Evolutionary conservation across 768 basidiomycete species (phyloP), one percentile per base, ranked within the genome.

Genomic region (Lactifluus volemus): DNA sequence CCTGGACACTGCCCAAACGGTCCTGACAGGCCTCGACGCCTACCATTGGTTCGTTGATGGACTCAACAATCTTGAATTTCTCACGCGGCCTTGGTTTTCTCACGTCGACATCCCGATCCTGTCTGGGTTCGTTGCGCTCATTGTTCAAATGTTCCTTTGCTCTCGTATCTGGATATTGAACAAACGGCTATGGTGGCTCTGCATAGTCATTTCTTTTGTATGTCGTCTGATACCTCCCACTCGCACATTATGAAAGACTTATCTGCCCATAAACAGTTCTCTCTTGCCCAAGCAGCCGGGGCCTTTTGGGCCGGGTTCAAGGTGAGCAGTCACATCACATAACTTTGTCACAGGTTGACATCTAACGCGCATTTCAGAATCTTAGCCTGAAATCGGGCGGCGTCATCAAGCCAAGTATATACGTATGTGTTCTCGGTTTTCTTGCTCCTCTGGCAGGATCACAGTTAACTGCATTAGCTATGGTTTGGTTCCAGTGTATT

Each of bases 151-250:
- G 3, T 60, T 63, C 48, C 60, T 63, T 15, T 47, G 58, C 42
- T 60, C 45, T 47, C 57, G 62, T 21, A 63, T 63, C 41, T 60
- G 57, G 62, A 30, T 3, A 5, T 44, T 63, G 30, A 60, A 52
- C 44, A 53, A 53, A 30, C 58, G 58, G 8, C 12, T 61, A 12
- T 51, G 30, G 52, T 60, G 52, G 58, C 34, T 55, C 25, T 60
- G 50, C 34, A 11, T 49, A 2, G 6, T 53, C n/a, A 45, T 63
- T 21, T 30, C 29, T 19, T 5, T 41, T 41, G 62, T 63, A 32
- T 4, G 62, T 55, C 10, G 12, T 55, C 10, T 17, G 5, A 8
- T 29, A 30, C 8, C 15, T 12, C 12, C n/a, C 32, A 17, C 3
- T 25, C 25, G 25, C 25, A 25, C 25, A 1, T 25, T 25, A 2